These are phyloP conservation scores for Scytalidium lignicola DNA, from an alignment of 2,329 filamentous ascomycete species.

Conservation along the genomic window DNA sequence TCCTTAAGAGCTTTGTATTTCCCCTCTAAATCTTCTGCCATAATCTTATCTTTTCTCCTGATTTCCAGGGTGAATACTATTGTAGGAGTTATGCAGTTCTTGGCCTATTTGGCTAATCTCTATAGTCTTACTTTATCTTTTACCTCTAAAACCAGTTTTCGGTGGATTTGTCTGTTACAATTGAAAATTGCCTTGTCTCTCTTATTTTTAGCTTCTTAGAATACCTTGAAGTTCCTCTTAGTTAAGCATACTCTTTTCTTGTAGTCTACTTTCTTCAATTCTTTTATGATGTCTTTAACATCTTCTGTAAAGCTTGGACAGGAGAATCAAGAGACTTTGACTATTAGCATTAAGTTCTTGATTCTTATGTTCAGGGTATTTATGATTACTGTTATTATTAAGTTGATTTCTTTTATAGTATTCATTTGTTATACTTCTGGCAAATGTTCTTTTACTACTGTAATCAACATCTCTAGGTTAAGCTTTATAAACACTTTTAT, in stretches of 20 bases:
- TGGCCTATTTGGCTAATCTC: conserved; percentile 12
- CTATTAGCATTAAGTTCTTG: too few relatives aligned
- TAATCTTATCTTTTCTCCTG: not conserved
- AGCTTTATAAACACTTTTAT: not conserved
- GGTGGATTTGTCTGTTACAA: not conserved
- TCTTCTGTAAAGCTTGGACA: too few relatives aligned
- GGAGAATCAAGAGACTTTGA: too few relatives aligned
- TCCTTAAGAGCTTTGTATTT: conserved; percentile 14
- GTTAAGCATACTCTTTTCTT: not conserved
- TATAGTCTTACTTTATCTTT: conserved; percentile 20
- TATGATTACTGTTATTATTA: too few relatives aligned
- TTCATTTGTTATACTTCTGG: too few relatives aligned
- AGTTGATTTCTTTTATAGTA: too few relatives aligned
- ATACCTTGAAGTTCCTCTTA: conserved; percentile 3
- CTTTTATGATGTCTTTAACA: not conserved
- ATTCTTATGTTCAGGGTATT: too few relatives aligned
- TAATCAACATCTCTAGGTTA: not conserved
- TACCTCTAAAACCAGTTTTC: conserved; percentile 3
- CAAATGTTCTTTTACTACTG: too few relatives aligned
- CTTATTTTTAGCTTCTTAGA: not conserved
- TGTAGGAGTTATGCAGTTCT: conserved; percentile 2
- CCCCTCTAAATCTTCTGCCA: conserved; percentile 12
- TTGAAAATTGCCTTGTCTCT: not conserved
- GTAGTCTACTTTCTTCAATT: not conserved
- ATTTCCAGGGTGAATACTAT: conserved; percentile 1